Percentiles rank a stretch among this genome's conserved stretches.
phyloP scores from a whole-genome alignment of 306 rosid genomes.

The Prinsepia uniflora region DNA sequence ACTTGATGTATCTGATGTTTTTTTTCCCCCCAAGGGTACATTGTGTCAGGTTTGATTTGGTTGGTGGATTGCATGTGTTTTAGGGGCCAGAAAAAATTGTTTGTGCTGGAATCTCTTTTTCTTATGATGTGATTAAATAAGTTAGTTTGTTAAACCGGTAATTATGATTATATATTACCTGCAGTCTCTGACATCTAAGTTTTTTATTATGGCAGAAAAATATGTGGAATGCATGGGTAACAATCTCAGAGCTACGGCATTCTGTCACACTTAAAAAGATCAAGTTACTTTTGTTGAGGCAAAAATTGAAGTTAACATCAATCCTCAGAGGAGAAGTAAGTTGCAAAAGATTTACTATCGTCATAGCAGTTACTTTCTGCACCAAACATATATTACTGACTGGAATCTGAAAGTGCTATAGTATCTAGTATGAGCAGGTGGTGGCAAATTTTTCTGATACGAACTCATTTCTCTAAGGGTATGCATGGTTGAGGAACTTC shows the following conservation, averaged over 20 bases:
- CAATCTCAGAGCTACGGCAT: conserved; percentile 92
- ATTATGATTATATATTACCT: conserved; percentile 20
- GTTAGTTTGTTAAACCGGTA: conserved; percentile 1
- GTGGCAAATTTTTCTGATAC: not conserved
- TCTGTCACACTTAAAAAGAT: conserved; percentile 92
- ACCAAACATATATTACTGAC: conserved; percentile 6
- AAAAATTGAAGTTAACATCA: conserved; percentile 88
- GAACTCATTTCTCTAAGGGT: not conserved
- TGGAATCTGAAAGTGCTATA: conserved; percentile 3
- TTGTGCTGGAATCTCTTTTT: not conserved
- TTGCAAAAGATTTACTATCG: conserved; percentile 34
- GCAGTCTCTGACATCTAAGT: conserved; percentile 26
- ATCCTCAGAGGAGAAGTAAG: conserved; percentile 92
- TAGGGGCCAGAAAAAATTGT: not conserved
- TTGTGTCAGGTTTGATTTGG: not conserved
- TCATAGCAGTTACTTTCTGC: conserved; percentile 16
- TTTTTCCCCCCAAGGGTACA: not conserved
- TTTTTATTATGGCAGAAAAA: conserved; percentile 55
- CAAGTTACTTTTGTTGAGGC: conserved; percentile 86
- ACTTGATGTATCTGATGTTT: too few species aligned
- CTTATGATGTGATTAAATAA: conserved; percentile 9
- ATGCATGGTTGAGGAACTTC: too few species aligned
- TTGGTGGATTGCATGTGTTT: conserved; percentile 1
- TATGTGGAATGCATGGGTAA: conserved; percentile 98
- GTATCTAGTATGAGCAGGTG: not conserved